Base-by-base conservation (phyloP, 768 basidiomycete genomes). In the Amanita phalloides region DNA sequence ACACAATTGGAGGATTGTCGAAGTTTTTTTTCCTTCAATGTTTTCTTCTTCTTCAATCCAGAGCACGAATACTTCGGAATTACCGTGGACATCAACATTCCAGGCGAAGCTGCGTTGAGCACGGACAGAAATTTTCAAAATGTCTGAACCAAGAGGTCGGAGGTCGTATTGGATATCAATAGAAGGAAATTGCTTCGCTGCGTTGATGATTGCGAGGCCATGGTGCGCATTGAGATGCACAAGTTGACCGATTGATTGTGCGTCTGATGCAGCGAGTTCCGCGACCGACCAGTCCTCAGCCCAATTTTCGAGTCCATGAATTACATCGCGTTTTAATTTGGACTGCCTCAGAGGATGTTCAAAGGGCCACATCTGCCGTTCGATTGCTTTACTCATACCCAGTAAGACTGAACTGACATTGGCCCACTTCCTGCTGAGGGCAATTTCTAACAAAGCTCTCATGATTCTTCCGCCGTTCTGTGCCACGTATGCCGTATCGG, bases 391-490 rank as follows among this genome's bases (percentile, higher is more conserved):
- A 72, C 91, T 90, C 67, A 99, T 78, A 3, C 84, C 83, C 75
- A 93, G 82, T 21, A 98, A 76, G 9, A 87, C 84, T 2, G 77
- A 73, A 9, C 86, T 79, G 37, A 82, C 84, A 57, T 75, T 81
- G 2, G 94, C 93, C 90, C 89, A 97, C 64, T 93, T 92, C 56
- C 79, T 80, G 64, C 90, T 91, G 60, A 98, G 79, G 0, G 89
- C 91, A 28, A 98, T 95, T 63, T 99, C 96, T 13, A 97, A 77
- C 1, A 99, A 72, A 39, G 93, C 90, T n/a, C 96, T 82, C 49
- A 90, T 76, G 57, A 99, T 98, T 54, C 96, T 87, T 14, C 87
- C 93, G 13, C 85, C 89, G 60, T 98, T 99, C 62, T 97, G 94
- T 21, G 93, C 89, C 38, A 83, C 90, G 62, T 95, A 99, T 1